Conservation (phyloP, 192 early-diverging fungal genomes). For the Coemansia sp. region DNA sequence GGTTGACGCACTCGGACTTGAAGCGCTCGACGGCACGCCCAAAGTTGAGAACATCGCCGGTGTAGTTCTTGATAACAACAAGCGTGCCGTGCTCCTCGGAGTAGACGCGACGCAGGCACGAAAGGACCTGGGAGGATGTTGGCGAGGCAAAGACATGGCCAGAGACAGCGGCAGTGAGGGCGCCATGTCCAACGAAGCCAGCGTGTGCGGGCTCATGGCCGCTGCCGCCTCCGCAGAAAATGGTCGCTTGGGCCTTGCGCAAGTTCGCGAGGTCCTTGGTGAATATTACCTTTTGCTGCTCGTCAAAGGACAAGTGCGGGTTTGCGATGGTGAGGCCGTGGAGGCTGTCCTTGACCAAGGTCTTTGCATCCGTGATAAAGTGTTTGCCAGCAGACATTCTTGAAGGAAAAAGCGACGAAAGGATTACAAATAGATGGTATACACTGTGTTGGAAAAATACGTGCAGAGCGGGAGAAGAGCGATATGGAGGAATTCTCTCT, state of each 20-base stretch:
- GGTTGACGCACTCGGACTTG: slow-evolving; percentile 67
- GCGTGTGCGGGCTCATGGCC: slow-evolving; percentile 87
- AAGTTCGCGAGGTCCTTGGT: slow-evolving; percentile 54
- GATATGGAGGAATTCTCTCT: not conserved
- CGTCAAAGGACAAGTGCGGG: slow-evolving; percentile 60
- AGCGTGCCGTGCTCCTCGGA: slow-evolving; percentile 66
- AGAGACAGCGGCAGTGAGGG: slow-evolving; percentile 76
- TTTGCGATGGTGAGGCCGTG: slow-evolving; percentile 60
- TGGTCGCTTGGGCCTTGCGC: slow-evolving; percentile 64
- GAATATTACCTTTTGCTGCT: slow-evolving; percentile 68
- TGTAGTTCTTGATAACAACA: slow-evolving; percentile 87
- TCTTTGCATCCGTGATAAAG: slow-evolving; percentile 60
- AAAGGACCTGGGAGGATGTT: slow-evolving; percentile 71
- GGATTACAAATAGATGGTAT: no score
- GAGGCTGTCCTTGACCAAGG: slow-evolving; percentile 64
- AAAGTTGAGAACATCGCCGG: slow-evolving; percentile 78
- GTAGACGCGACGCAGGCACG: slow-evolving; percentile 65
- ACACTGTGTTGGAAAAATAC: not conserved
- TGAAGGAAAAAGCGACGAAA: not conserved
- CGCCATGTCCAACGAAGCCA: slow-evolving; percentile 71
- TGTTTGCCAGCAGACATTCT: slow-evolving; percentile 54
- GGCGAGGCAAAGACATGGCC: slow-evolving; percentile 89
- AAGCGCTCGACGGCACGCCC: slow-evolving; percentile 75
- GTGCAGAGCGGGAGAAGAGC: not conserved
- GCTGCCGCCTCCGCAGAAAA: slow-evolving; percentile 78